Conservation (phyloP, 73 alveolate species). For the Halteria grandinella region DNA sequence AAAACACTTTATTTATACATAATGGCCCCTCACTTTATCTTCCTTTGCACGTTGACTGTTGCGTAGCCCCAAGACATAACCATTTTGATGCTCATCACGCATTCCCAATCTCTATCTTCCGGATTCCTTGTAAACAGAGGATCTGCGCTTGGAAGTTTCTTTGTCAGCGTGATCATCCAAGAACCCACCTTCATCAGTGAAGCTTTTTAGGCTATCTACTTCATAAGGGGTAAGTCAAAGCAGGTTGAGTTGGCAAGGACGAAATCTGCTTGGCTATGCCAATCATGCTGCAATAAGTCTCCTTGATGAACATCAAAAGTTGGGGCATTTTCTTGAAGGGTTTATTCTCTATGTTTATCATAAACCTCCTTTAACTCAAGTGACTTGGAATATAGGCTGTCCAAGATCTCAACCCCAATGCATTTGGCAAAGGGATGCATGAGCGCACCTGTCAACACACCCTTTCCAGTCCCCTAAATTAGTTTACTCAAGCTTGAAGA, state of each 20-base stretch:
- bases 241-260: constrained; percentile 95
- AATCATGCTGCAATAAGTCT: constrained; percentile 78
- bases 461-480: constrained; percentile 48
- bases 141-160: constrained; percentile 71
- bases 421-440: constrained; percentile 26
- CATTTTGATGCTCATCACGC: constrained; percentile 67
- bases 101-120: constrained; percentile 75
- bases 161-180: constrained; percentile 82
- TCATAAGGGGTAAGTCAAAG: constrained; percentile 82
- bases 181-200: constrained; percentile 72
- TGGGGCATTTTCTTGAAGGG: background rate
- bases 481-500: background rate
- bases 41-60: constrained; percentile 83
- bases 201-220: constrained; percentile 80
- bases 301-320: constrained; percentile 38
- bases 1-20: background rate
- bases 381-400: background rate
- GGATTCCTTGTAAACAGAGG: background rate
- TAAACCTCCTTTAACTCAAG: background rate
- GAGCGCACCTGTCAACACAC: constrained; percentile 12
- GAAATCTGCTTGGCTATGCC: constrained; percentile 90
- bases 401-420: constrained; percentile 21
- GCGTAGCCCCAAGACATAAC: constrained; percentile 94
- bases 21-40: constrained; percentile 42
- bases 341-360: background rate